A percentile compares a stretch with the other conserved stretches of the same genome.
Conservation (phyloP, 768 basidiomycete genomes). For the Crassisporium funariophilum region DNA sequence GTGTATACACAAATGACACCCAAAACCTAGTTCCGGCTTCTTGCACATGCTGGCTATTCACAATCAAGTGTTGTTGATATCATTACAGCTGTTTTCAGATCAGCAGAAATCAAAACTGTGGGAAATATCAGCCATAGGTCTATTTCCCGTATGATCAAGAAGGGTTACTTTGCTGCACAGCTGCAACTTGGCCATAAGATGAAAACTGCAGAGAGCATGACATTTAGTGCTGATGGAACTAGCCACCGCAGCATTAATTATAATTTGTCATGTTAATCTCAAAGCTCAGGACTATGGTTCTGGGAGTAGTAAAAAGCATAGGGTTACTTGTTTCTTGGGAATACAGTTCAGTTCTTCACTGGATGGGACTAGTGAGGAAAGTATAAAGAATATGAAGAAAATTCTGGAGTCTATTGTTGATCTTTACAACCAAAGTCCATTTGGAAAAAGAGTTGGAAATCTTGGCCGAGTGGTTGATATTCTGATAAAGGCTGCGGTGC, state of each 20-base stretch:
- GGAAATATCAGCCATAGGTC: conserved; percentile 16
- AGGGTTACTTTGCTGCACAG: conserved; percentile 24
- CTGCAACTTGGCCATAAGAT: conserved; percentile 26
- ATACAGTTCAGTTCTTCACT: conserved; percentile 18
- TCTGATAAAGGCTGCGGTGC: conserved; percentile 19
- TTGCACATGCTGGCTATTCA: conserved; percentile 19
- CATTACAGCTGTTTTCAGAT: conserved; percentile 14
- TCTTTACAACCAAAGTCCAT: conserved; percentile 22
- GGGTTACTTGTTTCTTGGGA: conserved; percentile 20
- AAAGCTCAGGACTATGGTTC: conserved; percentile 17
- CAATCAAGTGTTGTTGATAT: conserved; percentile 17
- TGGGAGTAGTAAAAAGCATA: conserved; percentile 1
- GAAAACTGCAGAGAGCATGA: conserved; percentile 12
- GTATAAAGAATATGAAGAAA: conserved; percentile 21
- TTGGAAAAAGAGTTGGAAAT: conserved; percentile 17
- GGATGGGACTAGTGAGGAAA: conserved; percentile 23
- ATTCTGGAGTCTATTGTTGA: conserved; percentile 15
- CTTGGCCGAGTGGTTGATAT: conserved; percentile 15
- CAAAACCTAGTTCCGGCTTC: conserved; percentile 16
- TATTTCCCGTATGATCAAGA: conserved; percentile 15
- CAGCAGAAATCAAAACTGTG: conserved; percentile 16
- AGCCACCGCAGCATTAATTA: conserved; percentile 23
- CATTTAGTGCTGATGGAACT: conserved; percentile 23
- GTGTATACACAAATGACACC: conserved; percentile 21
- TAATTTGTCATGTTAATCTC: conserved; percentile 20